These are phyloP conservation scores for Linaria vulgaris DNA, from an alignment of 257 asterid genomes.

Conservation along the genomic window DNA sequence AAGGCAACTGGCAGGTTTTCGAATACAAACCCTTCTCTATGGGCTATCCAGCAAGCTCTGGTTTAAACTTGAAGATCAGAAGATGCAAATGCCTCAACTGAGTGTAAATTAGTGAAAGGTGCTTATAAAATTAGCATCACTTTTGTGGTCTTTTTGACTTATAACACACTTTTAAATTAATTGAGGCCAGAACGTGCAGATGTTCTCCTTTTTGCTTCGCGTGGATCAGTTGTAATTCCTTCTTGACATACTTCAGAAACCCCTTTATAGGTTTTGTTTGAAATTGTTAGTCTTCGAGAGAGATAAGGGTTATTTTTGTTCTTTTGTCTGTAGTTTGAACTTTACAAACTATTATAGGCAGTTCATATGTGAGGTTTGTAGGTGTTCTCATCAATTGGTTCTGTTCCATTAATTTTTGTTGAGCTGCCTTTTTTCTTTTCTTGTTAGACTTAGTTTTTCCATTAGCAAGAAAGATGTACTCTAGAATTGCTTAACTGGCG, in stretches of 20 bases:
- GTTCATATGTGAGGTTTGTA: constrained; percentile 34
- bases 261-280: constrained; percentile 34
- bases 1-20: constrained; percentile 10
- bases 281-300: constrained; percentile 27
- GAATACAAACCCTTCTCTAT: constrained; percentile 31
- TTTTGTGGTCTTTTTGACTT: constrained; percentile 60
- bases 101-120: constrained; percentile 46
- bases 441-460: constrained; percentile 59
- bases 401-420: background rate
- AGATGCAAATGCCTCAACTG: constrained; percentile 34
- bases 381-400: constrained; percentile 25
- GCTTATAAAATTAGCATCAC: constrained; percentile 40
- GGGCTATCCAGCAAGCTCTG: constrained; percentile 37
- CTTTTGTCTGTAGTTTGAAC: constrained; percentile 37
- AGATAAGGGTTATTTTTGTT: constrained; percentile 23
- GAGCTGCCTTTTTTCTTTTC: constrained; percentile 25
- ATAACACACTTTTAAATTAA: constrained; percentile 38
- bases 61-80: constrained; percentile 31
- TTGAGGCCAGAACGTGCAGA: constrained; percentile 37
- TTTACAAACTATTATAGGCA: constrained; percentile 33
- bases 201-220: constrained; percentile 34
- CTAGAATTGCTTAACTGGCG: constrained; percentile 12
- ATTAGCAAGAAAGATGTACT: constrained; percentile 36
- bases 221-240: constrained; percentile 37
- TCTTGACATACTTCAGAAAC: constrained; percentile 27